Base-by-base conservation (phyloP, 2,329 filamentous ascomycete genomes). In the Sarocladium brachiariae region DNA sequence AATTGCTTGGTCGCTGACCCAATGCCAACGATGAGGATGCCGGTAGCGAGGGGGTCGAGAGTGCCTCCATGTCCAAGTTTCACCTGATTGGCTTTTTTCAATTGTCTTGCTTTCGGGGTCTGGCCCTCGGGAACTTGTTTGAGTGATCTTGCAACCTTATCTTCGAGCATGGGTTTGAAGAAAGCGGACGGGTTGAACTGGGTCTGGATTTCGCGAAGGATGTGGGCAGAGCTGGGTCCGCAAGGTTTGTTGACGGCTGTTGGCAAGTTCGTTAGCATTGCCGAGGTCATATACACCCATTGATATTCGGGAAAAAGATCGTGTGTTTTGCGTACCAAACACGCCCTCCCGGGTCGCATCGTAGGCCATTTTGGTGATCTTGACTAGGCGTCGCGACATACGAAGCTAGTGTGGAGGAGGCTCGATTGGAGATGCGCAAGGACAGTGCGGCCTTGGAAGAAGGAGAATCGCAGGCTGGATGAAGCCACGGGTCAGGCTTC, bases 51-150 rank as follows among this genome's bases (percentile, higher is more conserved):
- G 23, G 93, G 93, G 63, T 99, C 93, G 16, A 99, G 78, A 2
- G 93, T 99, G 38, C 93, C 93, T 54, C 93, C 93, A 70, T 99
- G 93, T 30, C 93, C 93, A 62, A 97, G 87, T 74, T 97, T 99
- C 58, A 97, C 85, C 55, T 88, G 81, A 4, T 84, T 65, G 1
- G 77, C 73, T 58, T 77, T 77, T 65, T 81, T 79, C 55, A 76
- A 74, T 43, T 69, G 70, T 55, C 71, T 71, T 54, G 82, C 77
- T 53, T 84, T 78, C 58, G 77, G 75, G 57, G 77, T 76, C 63
- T 86, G 80, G 52, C 73, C 72, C 52, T 77, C 73, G 52, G 70
- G 71, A 10, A 25, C 27, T n/a, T 37, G 46, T 18, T 24, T 18
- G 30, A 10, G 30, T 10, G 16, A 27, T 47, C 27, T 47, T 49